Conservation (phyloP, 352 stramenopile genomes). For the Globisporangium apiculatum region DNA sequence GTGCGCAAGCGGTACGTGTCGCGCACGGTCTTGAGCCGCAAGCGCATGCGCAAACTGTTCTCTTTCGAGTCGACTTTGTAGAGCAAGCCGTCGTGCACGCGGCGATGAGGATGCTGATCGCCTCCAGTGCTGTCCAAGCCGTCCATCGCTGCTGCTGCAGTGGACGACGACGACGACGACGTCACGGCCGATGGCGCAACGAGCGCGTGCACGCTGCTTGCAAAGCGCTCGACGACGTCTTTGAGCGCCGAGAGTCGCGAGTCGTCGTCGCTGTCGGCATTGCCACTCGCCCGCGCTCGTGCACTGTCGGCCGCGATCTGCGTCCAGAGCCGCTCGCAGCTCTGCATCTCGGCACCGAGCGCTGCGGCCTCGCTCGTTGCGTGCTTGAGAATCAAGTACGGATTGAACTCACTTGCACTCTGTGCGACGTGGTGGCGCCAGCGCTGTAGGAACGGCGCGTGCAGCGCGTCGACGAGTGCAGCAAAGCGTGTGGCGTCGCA, state of each 20-base stretch:
- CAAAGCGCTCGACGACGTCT: constrained; percentile 67
- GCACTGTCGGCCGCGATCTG: constrained; percentile 38
- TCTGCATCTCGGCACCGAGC: constrained; percentile 38
- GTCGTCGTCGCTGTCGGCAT: constrained; percentile 30
- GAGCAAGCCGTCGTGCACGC: constrained; percentile 22
- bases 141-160: too few relatives aligned
- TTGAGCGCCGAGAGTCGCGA: constrained; percentile 51
- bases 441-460: constrained; percentile 35
- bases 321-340: constrained; percentile 50
- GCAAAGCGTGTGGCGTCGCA: constrained; percentile 26
- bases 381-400: constrained; percentile 55
- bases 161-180: background rate
- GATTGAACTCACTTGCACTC: constrained; percentile 57
- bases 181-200: constrained; percentile 14
- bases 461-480: constrained; percentile 15
- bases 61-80: constrained; percentile 66
- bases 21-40: constrained; percentile 55
- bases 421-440: constrained; percentile 38
- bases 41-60: constrained; percentile 69
- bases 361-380: constrained; percentile 36
- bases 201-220: constrained; percentile 71
- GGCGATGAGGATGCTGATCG: background rate
- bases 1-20: constrained; percentile 64
- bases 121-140: background rate
- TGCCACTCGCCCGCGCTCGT: constrained; percentile 14